phyloP scores from a whole-genome alignment of 2,329 filamentous ascomycete genomes.

The Penicillium janthinellum region DNA sequence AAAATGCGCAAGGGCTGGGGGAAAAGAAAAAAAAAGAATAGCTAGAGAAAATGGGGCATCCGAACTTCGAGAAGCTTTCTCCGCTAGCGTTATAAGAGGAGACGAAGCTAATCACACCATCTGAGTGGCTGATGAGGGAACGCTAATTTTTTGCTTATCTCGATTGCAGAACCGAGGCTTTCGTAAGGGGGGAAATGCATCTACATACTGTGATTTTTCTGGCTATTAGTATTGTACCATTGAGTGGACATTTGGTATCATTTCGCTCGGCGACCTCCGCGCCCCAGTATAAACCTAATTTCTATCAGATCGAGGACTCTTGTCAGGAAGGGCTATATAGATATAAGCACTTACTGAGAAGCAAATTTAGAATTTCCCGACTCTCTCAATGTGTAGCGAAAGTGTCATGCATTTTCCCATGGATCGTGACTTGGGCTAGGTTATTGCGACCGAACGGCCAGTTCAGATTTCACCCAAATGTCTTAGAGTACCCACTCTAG shows the following conservation, averaged over 20 bases:
- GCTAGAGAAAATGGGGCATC: not conserved
- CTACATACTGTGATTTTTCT: not conserved
- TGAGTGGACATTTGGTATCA: not conserved
- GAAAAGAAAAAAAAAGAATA: not conserved
- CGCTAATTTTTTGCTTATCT: slow-evolving; percentile 12
- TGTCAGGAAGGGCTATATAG: not conserved
- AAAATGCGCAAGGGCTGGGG: not conserved
- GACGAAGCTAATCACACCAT: slow-evolving; percentile 23
- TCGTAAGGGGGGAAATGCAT: not conserved
- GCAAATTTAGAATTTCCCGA: too few species aligned
- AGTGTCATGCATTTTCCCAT: not conserved
- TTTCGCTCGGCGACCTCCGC: not conserved
- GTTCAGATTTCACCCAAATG: not conserved
- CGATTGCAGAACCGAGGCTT: not conserved
- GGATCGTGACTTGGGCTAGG: not conserved
- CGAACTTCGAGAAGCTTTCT: slow-evolving; percentile 5
- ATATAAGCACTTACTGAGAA: not conserved
- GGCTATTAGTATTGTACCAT: not conserved
- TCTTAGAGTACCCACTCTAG: not conserved
- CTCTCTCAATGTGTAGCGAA: not conserved
- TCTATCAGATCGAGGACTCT: not conserved
- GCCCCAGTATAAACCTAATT: not conserved
- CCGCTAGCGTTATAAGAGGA: slow-evolving; percentile 4
- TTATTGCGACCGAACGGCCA: not conserved
- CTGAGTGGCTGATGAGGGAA: slow-evolving; percentile 21